A percentile compares a stretch with the other conserved stretches of the same genome.
phyloP scores from a whole-genome alignment of 2,329 filamentous ascomycete species.

The Microsporum ferrugineum region DNA sequence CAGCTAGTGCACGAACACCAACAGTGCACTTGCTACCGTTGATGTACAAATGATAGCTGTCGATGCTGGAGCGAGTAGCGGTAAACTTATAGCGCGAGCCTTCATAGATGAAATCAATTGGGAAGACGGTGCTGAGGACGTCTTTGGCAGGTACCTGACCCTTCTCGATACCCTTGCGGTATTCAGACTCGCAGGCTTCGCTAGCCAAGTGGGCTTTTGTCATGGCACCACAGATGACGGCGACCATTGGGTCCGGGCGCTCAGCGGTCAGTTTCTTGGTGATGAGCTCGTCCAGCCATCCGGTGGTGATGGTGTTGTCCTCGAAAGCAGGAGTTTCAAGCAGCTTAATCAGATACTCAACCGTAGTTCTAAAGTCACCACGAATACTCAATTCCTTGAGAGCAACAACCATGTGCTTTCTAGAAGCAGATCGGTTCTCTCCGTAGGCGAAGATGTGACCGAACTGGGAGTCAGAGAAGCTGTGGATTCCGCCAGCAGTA shows the following conservation, averaged over 20 bases:
- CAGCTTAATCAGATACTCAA: slow-evolving; percentile 97
- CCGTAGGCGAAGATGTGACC: slow-evolving; percentile 99
- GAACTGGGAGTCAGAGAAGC: slow-evolving; percentile 97
- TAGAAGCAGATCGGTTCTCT: slow-evolving; percentile 87
- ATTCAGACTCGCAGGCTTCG: slow-evolving; percentile 77
- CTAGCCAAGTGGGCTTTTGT: slow-evolving; percentile 93
- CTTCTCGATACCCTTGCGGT: slow-evolving; percentile 81
- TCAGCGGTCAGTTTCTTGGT: slow-evolving; percentile 95
- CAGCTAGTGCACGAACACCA: slow-evolving; percentile 81
- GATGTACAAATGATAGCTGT: slow-evolving; percentile 97
- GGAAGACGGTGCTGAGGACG: slow-evolving; percentile 93
- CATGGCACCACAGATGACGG: slow-evolving; percentile 89
- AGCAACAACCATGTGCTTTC: slow-evolving; percentile 98
- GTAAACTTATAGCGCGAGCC: slow-evolving; percentile 96
- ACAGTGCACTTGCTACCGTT: slow-evolving; percentile 95
- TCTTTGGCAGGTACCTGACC: slow-evolving; percentile 96
- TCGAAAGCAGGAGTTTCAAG: slow-evolving; percentile 97
- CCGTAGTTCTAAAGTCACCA: slow-evolving; percentile 96
- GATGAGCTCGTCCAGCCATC: slow-evolving; percentile 97
- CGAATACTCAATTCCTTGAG: slow-evolving; percentile 98
- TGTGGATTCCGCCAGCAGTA: slow-evolving; percentile 93
- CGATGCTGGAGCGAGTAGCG: slow-evolving; percentile 76
- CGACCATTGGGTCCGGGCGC: slow-evolving; percentile 82
- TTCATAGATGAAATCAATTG: slow-evolving; percentile 97
- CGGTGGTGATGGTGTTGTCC: slow-evolving; percentile 97